Evolutionary conservation across 495 filamentous ascomycete species (phyloP).

Genomic region (Acidiella bohemica): DNA sequence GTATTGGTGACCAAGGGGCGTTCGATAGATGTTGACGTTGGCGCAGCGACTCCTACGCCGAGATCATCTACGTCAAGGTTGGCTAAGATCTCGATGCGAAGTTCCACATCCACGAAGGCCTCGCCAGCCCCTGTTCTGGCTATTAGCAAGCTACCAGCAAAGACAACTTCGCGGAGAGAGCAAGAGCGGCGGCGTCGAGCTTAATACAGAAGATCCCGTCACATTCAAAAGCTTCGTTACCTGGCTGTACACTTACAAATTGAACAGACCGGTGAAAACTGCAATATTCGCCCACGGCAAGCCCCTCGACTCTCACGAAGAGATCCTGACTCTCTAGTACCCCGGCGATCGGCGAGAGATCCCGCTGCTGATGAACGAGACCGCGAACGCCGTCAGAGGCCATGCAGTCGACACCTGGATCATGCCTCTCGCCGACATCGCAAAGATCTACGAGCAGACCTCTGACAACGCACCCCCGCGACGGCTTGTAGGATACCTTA

Average conservation of each 20-base stretch:
- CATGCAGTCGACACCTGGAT: neutral
- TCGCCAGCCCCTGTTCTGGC: constrained; percentile 6
- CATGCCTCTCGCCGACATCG: neutral
- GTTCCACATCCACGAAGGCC: constrained; percentile 5
- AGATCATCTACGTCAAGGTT: constrained; percentile 3
- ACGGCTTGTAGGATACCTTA: neutral
- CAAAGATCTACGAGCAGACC: constrained; percentile 1
- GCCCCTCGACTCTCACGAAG: no score
- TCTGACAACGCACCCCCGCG: neutral
- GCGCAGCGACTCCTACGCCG: neutral
- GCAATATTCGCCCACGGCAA: no score
- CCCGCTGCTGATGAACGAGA: constrained; percentile 4
- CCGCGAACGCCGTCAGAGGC: neutral
- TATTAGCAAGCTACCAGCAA: constrained; percentile 7
- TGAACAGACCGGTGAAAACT: neutral
- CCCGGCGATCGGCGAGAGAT: constrained; percentile 3
- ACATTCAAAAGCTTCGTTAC: neutral
- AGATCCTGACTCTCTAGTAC: neutral
- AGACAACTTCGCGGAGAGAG: constrained; percentile 1
- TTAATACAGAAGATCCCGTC: neutral
- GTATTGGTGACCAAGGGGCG: no score
- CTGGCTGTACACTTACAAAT: constrained; percentile 5
- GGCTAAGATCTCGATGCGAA: neutral
- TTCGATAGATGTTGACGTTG: neutral
- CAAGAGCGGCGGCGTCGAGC: neutral